Evolutionary conservation across 1,284 basidiomycete genomes (phyloP).

Genomic region (Meripilus lineatus): DNA sequence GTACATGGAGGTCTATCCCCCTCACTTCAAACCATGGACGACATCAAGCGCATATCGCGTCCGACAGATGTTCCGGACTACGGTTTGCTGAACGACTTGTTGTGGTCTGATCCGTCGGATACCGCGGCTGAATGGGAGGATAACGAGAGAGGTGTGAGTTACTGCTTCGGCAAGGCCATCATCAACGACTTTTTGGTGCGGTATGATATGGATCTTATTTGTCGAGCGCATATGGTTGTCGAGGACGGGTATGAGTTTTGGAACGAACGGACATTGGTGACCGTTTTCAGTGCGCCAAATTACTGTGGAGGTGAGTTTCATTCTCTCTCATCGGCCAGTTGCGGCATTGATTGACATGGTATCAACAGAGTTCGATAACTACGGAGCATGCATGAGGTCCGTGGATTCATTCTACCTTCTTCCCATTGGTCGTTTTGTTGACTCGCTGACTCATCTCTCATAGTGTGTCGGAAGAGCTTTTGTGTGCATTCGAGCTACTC

Average conservation of each 20-base stretch:
- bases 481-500: conserved; percentile 97
- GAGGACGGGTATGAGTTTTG: conserved; percentile 99
- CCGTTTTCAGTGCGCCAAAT: conserved; percentile 97
- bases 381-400: conserved; percentile 91
- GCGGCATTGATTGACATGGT: too few species aligned
- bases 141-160: conserved; percentile 99
- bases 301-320: conserved; percentile 88
- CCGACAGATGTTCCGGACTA: conserved; percentile 99
- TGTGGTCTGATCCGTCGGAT: conserved; percentile 99
- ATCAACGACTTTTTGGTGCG: conserved; percentile 94
- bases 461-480: conserved; percentile 93
- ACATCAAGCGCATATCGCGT: conserved; percentile 96
- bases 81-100: conserved; percentile 92
- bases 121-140: conserved; percentile 99
- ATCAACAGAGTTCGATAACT: conserved; percentile 97
- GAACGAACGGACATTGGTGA: conserved; percentile 98
- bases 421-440: conserved; percentile 2
- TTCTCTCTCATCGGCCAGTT: too few species aligned
- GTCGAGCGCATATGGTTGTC: conserved; percentile 99
- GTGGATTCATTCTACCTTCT: conserved; percentile 10
- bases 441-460: conserved; percentile 10
- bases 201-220: conserved; percentile 99
- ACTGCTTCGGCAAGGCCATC: conserved; percentile 97
- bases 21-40: conserved; percentile 97
- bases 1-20: conserved; percentile 98